These are phyloP conservation scores for Lentinula boryana DNA, from an alignment of 768 basidiomycete species.

Conservation along the genomic window DNA sequence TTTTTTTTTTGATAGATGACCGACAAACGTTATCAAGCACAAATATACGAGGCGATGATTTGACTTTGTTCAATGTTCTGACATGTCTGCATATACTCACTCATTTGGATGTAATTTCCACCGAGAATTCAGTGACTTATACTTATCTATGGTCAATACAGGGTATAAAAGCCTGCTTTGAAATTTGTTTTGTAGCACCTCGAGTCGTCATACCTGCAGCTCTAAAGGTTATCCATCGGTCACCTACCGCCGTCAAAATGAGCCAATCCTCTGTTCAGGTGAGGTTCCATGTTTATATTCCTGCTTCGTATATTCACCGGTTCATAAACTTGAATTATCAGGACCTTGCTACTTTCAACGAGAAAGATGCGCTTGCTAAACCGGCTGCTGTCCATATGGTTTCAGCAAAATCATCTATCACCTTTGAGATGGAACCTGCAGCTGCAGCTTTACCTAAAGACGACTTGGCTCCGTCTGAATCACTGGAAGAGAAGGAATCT, in stretches of 20 bases:
- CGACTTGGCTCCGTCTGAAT: not conserved
- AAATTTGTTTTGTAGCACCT: not conserved
- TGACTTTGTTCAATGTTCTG: not conserved
- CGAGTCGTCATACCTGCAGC: not conserved
- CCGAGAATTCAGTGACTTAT: not conserved
- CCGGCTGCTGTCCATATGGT: not conserved
- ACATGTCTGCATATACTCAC: not conserved
- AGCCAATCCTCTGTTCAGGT: not conserved
- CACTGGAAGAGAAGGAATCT: slow-evolving; percentile 6
- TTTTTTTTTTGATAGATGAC: not conserved
- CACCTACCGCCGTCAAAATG: not conserved
- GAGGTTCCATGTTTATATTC: not conserved
- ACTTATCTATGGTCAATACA: not conserved
- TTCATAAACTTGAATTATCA: not conserved
- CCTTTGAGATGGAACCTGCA: not conserved
- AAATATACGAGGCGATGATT: not conserved
- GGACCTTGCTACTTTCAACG: not conserved
- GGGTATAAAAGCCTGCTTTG: not conserved
- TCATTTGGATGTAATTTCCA: not conserved
- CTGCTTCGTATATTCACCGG: not conserved
- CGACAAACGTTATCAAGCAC: not conserved
- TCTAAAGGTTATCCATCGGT: not conserved
- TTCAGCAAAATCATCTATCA: not conserved
- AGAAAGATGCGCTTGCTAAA: not conserved
- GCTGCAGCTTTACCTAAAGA: not conserved